A percentile compares a stretch with the other conserved stretches of the same genome.
Evolutionary conservation across 768 basidiomycete genomes (phyloP).

Genomic region (Collybia sp.): DNA sequence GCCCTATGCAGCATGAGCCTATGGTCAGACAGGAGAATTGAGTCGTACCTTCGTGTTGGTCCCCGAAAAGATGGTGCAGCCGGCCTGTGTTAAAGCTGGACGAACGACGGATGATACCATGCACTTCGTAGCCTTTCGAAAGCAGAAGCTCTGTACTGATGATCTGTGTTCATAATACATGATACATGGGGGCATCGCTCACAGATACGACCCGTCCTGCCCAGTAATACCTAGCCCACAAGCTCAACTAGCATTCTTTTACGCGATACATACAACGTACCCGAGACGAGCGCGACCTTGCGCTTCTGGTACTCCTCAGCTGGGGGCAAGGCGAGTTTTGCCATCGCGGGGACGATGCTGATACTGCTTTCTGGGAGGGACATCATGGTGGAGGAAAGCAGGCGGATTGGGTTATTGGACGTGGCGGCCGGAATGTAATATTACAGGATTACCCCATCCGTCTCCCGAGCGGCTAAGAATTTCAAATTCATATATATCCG

Average conservation of each 20-base stretch:
- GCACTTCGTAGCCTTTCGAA: conserved; percentile 89
- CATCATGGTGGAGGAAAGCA: conserved; percentile 27
- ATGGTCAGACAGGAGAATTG: neutral
- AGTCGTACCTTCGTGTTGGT: conserved; percentile 83
- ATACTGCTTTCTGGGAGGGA: conserved; percentile 25
- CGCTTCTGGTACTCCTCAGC: conserved; percentile 82
- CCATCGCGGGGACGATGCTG: conserved; percentile 32
- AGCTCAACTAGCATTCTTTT: neutral
- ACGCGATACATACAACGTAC: conserved; percentile 32
- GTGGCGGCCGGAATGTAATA: too few species aligned
- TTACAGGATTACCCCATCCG: too few species aligned
- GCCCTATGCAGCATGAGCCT: too few species aligned
- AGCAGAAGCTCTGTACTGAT: conserved; percentile 77
- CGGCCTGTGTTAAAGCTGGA: conserved; percentile 98
- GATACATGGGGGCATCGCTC: conserved; percentile 21
- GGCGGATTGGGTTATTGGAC: too few species aligned
- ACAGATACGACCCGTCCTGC: conserved; percentile 95
- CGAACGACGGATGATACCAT: conserved; percentile 94
- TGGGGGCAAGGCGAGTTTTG: conserved; percentile 55
- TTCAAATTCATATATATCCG: too few species aligned
- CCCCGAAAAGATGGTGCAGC: conserved; percentile 88
- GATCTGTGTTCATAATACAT: conserved; percentile 3
- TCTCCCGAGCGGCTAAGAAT: too few species aligned
- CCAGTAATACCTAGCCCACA: conserved; percentile 77
- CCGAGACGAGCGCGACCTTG: conserved; percentile 92